phyloP scores from a whole-genome alignment of 2,329 filamentous ascomycete genomes.

The Pseudogymnoascus sp. region DNA sequence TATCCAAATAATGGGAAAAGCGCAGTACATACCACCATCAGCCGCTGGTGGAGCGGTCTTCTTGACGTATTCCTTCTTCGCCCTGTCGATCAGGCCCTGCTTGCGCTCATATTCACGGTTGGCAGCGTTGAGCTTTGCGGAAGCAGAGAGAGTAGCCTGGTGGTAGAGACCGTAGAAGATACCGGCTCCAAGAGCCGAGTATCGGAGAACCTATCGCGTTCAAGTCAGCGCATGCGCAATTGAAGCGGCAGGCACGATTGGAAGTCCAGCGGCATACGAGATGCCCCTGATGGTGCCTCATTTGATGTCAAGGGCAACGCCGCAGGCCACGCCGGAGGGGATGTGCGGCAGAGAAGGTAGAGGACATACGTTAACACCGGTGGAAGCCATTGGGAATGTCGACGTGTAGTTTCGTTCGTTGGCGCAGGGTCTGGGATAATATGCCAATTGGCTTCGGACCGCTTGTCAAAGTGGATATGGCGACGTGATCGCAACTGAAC shows the following conservation, averaged over 20 bases:
- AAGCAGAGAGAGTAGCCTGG: constrained; percentile 69
- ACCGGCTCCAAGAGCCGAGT: constrained; percentile 84
- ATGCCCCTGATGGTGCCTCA: not conserved
- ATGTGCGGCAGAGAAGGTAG: constrained; percentile 12
- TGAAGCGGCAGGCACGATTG: not conserved
- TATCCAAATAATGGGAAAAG: not conserved
- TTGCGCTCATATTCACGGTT: constrained; percentile 86
- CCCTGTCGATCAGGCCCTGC: constrained; percentile 82
- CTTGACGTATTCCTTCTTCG: constrained; percentile 84
- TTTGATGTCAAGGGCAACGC: not conserved
- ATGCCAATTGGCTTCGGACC: constrained; percentile 8
- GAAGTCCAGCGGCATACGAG: not conserved
- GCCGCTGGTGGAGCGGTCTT: constrained; percentile 50
- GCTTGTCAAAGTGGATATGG: not conserved
- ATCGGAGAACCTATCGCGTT: constrained; percentile 75
- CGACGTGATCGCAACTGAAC: constrained; percentile 4
- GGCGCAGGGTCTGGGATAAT: not conserved
- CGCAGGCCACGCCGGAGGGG: not conserved
- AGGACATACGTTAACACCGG: constrained; percentile 43
- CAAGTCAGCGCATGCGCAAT: not conserved
- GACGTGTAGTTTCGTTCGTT: constrained; percentile 7
- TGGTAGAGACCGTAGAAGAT: constrained; percentile 94
- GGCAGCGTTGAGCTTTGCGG: constrained; percentile 60
- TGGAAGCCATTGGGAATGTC: constrained; percentile 31
- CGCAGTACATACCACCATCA: constrained; percentile 3